Evolutionary conservation across 352 stramenopile genomes (phyloP), one percentile per base, ranked within the genome.

Genomic region (Pythium volutum): DNA sequence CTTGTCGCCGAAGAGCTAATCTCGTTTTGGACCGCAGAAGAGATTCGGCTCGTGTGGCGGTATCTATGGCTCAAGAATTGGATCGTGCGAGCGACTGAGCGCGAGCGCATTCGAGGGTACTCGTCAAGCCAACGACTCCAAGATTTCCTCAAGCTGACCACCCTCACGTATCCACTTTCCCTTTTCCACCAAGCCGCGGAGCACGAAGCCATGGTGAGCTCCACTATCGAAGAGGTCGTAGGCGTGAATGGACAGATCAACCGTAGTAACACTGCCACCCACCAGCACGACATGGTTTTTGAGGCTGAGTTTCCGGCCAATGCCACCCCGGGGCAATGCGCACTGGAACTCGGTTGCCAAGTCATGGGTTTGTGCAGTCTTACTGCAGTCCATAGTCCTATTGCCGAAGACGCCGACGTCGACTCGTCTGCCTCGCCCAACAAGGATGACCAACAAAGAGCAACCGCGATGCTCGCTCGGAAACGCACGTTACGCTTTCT

Each of bases 11-110:
- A 95, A 63, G 79, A 91, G 50, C 66, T 95, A 22, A 88, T 93
- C n/a, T 87, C 79, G n/a, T 81, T 80, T 31, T 95, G 85, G 85
- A 79, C 58, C 2, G 73, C 77, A 6, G 61, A 84, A 12, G 83
- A 95, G 33, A 88, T 95, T 52, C 75, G 80, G 26, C 60, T 89
- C 9, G 81, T 95, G 42, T 95, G 85, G 85, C 75, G 85, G 25
- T 93, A 93, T 47, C 53, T 95, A 4, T 95, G 83, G 83, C 68
- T 95, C 11, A 88, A 88, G 31, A 88, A 89, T 38, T 95, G 85
- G 85, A 95, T 95, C 50, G 84, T 93, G 20, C 73, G 79, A 20
- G 77, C 85, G 12, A 87, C 78, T 5, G 78, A 93, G 36, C 78
- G 78, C n/a, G 80, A 93, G 51, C 66, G 75, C 9, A 77, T 81